Evolutionary conservation across 495 filamentous ascomycete species (phyloP), one percentile per base, ranked within the genome.

Genomic region (Trichoderma virens): DNA sequence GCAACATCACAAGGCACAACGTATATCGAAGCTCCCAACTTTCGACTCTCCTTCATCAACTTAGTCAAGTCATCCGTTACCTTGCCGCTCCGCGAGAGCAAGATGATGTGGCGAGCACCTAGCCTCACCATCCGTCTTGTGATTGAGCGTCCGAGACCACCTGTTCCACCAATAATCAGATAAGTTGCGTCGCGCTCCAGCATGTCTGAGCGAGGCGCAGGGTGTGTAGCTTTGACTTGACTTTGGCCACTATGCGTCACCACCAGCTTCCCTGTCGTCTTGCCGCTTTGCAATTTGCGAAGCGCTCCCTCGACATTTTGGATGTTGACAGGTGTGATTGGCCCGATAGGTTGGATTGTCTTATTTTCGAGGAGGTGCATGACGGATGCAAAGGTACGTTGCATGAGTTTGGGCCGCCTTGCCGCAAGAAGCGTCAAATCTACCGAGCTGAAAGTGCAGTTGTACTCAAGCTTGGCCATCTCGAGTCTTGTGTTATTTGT

Each of bases 111-210:
- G 34, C 73, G 74, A 11, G 86, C 88, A 9, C 86, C 86, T 39
- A 82, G 80, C 20, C 75, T 67, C 11, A 80, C 80, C 77, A 90
- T 80, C 85, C 84, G 88, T 2, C 72, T 75, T 1, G 85, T 74
- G 64, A 90, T 78, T 59, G 82, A 79, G 56, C 81, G 76, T 23
- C 87, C 87, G 13, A 90, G 77, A 13, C 86, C 88, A 13, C 86
- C 85, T 0, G 87, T 80, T 32, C 86, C 84, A n/a, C 86, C 85
- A 59, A 85, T 77, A 13, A 90, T 70, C 28, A 90, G 71, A 66
- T 89, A 88, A 3, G 80, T 78, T 1, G 76, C 82, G 67, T 85
- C 73, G 2, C 73, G 63, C 54, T 74, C 75, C 14, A 82, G 70
- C 1, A 78, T 66, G 30, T 74, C 31, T 7, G 16, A 62, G 28